phyloP scores from a whole-genome alignment of 108 stramenopile genomes.

The Cyclotella sp. region DNA sequence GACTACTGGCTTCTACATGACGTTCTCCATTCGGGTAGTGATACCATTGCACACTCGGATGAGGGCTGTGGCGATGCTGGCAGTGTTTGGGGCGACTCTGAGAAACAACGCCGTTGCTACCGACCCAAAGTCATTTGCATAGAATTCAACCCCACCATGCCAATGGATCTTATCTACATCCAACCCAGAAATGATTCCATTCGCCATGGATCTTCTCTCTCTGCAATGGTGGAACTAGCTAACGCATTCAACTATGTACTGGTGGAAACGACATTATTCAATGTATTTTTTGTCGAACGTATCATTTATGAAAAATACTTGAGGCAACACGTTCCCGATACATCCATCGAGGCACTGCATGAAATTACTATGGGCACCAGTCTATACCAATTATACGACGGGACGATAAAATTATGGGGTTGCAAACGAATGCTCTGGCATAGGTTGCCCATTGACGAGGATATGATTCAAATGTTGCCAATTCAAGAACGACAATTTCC shows the following conservation, averaged over 20 bases:
- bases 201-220: slow-evolving; percentile 77
- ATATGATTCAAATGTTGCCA: slow-evolving; percentile 65
- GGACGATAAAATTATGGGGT: slow-evolving; percentile 75
- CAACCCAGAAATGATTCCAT: slow-evolving; percentile 56
- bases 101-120: slow-evolving; percentile 18
- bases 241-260: slow-evolving; percentile 55
- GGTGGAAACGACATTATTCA: slow-evolving; percentile 81
- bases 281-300: slow-evolving; percentile 76
- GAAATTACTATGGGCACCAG: slow-evolving; percentile 75
- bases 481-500: slow-evolving; percentile 63
- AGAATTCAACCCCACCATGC: slow-evolving; percentile 89
- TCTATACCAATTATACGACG: slow-evolving; percentile 88
- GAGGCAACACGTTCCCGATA: slow-evolving; percentile 56
- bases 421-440: slow-evolving; percentile 85
- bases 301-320: slow-evolving; percentile 57
- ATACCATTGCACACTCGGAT: no score
- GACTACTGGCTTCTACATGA: slow-evolving; percentile 80
- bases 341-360: slow-evolving; percentile 72
- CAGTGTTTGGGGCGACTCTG: not conserved
- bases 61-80: not conserved
- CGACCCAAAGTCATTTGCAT: slow-evolving; percentile 74
- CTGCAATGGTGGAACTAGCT: slow-evolving; percentile 76
- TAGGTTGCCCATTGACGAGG: slow-evolving; percentile 66
- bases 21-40: slow-evolving; percentile 39
- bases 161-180: slow-evolving; percentile 76